phyloP scores from a whole-genome alignment of 176 grass and related monocot species.

The Canna indica region DNA sequence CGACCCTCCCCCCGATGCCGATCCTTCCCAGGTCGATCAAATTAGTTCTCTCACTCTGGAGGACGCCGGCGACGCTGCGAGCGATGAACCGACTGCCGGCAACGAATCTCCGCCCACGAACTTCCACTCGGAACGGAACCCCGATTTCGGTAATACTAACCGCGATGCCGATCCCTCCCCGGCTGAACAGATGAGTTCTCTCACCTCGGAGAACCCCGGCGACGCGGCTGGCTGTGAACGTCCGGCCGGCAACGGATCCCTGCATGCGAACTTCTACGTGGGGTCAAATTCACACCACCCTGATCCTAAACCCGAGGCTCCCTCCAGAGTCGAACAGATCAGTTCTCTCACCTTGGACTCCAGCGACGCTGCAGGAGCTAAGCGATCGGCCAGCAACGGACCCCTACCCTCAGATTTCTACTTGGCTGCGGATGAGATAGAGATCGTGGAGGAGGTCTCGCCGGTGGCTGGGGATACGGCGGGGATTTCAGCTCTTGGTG shows the following conservation, averaged over 20 bases:
- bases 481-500: not conserved
- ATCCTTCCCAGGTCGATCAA: too few relatives aligned
- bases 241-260: constrained; percentile 27
- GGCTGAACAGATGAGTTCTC: constrained; percentile 10
- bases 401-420: constrained; percentile 56
- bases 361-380: not conserved
- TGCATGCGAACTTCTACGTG: constrained; percentile 41
- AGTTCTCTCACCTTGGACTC: constrained; percentile 20
- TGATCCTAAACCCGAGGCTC: not conserved
- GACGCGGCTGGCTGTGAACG: not conserved
- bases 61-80: constrained; percentile 6
- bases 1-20: not conserved
- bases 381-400: constrained; percentile 23
- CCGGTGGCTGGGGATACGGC: constrained; percentile 31
- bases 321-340: not conserved
- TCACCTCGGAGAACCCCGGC: constrained; percentile 13
- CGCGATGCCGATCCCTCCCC: not conserved
- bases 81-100: constrained; percentile 12
- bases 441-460: constrained; percentile 33
- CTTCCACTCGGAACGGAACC: constrained; percentile 15
- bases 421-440: not conserved
- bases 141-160: not conserved
- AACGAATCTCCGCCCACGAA: constrained; percentile 41
- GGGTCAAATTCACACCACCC: not conserved
- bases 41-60: constrained; percentile 15